Evolutionary conservation across 805 yeast species (phyloP).

Genomic region (Sungouiozyma ichnusensis): DNA sequence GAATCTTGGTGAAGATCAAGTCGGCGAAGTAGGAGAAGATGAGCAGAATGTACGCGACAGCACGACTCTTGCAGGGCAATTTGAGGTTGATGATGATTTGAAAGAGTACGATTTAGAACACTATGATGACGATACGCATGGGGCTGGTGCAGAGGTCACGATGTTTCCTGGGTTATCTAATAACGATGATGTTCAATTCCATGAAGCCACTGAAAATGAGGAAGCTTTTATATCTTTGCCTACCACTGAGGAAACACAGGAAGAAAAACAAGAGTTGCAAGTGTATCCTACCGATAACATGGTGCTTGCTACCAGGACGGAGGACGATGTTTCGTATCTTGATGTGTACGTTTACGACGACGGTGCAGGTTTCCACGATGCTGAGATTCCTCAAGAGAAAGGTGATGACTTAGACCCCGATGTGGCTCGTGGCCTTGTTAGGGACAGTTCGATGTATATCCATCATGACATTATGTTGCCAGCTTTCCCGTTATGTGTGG

Average conservation of each 20-base stretch:
- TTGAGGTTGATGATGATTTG: conserved; percentile 70
- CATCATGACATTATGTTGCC: conserved; percentile 97
- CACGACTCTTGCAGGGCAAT: conserved; percentile 36
- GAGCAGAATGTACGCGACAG: conserved; percentile 25
- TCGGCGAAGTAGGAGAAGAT: conserved; percentile 37
- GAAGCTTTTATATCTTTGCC: conserved; percentile 38
- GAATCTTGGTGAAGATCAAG: conserved; percentile 67
- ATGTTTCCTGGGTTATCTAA: conserved; percentile 61
- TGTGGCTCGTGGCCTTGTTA: conserved; percentile 58
- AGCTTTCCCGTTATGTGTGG: conserved; percentile 91
- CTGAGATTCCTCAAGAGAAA: conserved; percentile 51
- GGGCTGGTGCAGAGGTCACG: conserved; percentile 47
- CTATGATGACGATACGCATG: conserved; percentile 58
- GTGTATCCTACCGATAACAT: conserved; percentile 84
- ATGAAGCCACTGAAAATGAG: conserved; percentile 36
- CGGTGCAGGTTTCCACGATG: conserved; percentile 73
- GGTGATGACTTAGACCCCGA: conserved; percentile 61
- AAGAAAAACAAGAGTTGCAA: conserved; percentile 76
- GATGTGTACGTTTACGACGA: conserved; percentile 94
- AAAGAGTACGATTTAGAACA: conserved; percentile 81
- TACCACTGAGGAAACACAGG: conserved; percentile 45
- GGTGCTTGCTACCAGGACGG: conserved; percentile 86
- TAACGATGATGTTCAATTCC: conserved; percentile 45
- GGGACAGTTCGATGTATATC: conserved; percentile 73
- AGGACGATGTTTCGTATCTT: conserved; percentile 84